A percentile compares a stretch with the other conserved stretches of the same genome.
Evolutionary conservation across 441 rosid genomes (phyloP).

Genomic region (Brassica hybrid): DNA sequence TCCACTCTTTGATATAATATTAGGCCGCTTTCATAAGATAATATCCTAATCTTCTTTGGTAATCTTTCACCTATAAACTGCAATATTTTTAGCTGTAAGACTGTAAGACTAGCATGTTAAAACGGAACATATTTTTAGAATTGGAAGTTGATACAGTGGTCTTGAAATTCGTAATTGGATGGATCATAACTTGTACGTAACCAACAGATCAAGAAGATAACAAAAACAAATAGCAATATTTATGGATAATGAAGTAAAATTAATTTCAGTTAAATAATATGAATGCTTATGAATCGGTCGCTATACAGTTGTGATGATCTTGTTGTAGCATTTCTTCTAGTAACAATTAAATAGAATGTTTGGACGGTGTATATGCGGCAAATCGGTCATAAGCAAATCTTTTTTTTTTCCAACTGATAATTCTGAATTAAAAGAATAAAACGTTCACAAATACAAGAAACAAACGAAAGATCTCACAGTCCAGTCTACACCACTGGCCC

Average conservation of each 20-base stretch:
- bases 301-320: not conserved
- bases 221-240: not conserved
- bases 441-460: no score
- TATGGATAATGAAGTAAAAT: not conserved
- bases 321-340: not conserved
- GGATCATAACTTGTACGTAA: not conserved
- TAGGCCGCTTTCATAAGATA: conserved; percentile 23
- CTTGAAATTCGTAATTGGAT: not conserved
- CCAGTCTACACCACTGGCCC: no score
- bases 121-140: not conserved
- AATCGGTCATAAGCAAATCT: not conserved
- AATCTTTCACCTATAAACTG: conserved; percentile 36
- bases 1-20: conserved; percentile 8
- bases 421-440: no score
- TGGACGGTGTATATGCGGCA: not conserved
- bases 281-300: not conserved
- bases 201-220: not conserved
- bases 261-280: no score
- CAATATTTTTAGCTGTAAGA: not conserved
- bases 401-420: no score
- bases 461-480: no score
- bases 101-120: not conserved
- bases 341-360: not conserved
- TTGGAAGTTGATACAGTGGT: not conserved
- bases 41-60: conserved; percentile 23